Base-by-base conservation (phyloP, 495 filamentous ascomycete species). In the Cercophora sp. region DNA sequence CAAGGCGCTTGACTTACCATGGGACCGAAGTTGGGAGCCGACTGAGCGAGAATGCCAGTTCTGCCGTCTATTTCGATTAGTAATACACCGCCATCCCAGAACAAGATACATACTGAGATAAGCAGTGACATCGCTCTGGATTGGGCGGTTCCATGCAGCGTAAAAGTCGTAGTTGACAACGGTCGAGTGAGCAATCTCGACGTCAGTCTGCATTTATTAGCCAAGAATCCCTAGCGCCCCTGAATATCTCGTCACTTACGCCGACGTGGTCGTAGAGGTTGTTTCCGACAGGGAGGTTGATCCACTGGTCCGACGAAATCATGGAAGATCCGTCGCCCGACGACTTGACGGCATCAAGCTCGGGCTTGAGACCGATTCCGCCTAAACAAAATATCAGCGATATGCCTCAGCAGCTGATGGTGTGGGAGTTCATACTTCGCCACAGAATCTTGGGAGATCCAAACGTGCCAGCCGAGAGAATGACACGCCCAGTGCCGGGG, bases 261-360 rank as follows among this genome's bases (percentile, higher is more conserved):
- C 85, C 84, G 50, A 80, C 74, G 67, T 89, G 85, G 59, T 88
- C 85, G 57, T 81, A 77, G 15, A 87, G 64, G 57, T 85, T 86
- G 54, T 84, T 71, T 15, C 85, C 85, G n/a, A 89, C 85, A 15
- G 85, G 85, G 5, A 85, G 70, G 44, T 80, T 71, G 60, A 89
- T 83, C 84, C 84, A 87, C 11, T 80, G 54, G 2, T 66, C 62
- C 8, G 54, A 60, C 13, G 59, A 64, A 50, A 78, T 68, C 70
- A 80, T 72, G 5, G 60, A 62, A 5, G 75, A 60, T 6, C 80
- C 77, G 37, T 77, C 71, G 3, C 70, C 65, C 8, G 73, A 75
- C 43, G 68, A 62, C 48, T 76, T 70, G 15, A 82, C 75, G 8
- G 76, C 59, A 45, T 76, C 65, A 19, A 85, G 76, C 62, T 79